phyloP scores from a whole-genome alignment of 495 filamentous ascomycete species.

The Margaritispora aquatica region DNA sequence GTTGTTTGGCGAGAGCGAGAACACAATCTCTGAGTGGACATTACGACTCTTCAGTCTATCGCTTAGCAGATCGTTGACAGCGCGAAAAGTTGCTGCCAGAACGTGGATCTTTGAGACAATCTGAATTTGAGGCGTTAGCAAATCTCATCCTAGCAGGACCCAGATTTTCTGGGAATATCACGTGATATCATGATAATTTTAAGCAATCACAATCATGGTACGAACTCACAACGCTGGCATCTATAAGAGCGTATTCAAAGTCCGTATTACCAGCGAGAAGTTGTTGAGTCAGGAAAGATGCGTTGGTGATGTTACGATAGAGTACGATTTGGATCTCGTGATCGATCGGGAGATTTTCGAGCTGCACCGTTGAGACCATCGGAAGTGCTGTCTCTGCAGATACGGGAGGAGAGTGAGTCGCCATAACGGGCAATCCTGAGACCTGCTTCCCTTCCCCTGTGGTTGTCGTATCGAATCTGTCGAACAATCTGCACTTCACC shows the following conservation, averaged over 20 bases:
- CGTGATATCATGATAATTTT: slow-evolving; percentile 9
- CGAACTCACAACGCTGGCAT: slow-evolving; percentile 62
- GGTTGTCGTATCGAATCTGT: too few relatives aligned
- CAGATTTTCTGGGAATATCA: background rate
- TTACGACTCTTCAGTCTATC: slow-evolving; percentile 69
- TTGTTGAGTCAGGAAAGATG: slow-evolving; percentile 68
- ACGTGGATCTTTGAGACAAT: slow-evolving; percentile 27
- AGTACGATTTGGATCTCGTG: slow-evolving; percentile 65
- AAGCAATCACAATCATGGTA: background rate
- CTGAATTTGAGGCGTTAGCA: slow-evolving; percentile 1
- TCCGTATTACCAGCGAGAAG: slow-evolving; percentile 71
- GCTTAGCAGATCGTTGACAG: slow-evolving; percentile 56
- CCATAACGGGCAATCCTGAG: slow-evolving; percentile 9
- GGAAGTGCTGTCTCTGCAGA: background rate
- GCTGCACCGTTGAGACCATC: slow-evolving; percentile 34
- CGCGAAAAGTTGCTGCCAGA: slow-evolving; percentile 71
- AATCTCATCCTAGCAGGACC: background rate
- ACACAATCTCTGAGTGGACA: slow-evolving; percentile 90
- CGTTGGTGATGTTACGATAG: slow-evolving; percentile 72
- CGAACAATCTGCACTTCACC: background rate
- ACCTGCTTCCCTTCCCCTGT: background rate
- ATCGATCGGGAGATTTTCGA: slow-evolving; percentile 63
- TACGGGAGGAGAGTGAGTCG: background rate
- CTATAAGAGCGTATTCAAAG: slow-evolving; percentile 91
- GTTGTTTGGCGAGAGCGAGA: slow-evolving; percentile 72